Conservation (phyloP, 495 filamentous ascomycete species). For the Xylaria venustula region DNA sequence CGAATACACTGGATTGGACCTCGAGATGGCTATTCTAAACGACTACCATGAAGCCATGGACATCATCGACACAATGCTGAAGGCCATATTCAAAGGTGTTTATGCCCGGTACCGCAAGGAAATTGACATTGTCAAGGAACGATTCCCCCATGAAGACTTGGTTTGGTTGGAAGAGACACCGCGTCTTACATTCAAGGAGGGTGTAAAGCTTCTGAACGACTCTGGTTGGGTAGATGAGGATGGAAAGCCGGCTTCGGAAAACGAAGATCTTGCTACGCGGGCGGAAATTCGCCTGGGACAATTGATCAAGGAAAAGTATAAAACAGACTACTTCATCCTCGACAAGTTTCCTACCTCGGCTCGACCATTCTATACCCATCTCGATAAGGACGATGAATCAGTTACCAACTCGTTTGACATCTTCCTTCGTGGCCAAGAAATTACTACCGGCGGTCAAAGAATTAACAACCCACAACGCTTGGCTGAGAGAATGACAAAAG, state of each 20-base stretch:
- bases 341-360: conserved; percentile 88
- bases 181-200: conserved; percentile 76
- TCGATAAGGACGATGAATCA: conserved; percentile 68
- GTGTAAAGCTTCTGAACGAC: conserved; percentile 74
- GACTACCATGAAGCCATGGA: conserved; percentile 91
- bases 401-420: conserved; percentile 94
- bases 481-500: conserved; percentile 70
- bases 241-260: conserved; percentile 61
- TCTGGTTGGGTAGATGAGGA: conserved; percentile 78
- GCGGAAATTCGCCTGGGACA: conserved; percentile 85
- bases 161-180: conserved; percentile 80
- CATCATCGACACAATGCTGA: conserved; percentile 79
- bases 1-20: conserved; percentile 91
- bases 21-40: conserved; percentile 86
- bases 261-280: conserved; percentile 79
- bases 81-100: conserved; percentile 80
- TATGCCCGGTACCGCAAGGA: conserved; percentile 67
- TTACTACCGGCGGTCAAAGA: conserved; percentile 87
- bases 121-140: conserved; percentile 63
- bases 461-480: conserved; percentile 77
- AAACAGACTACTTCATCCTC: conserved; percentile 90
- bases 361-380: conserved; percentile 93
- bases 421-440: conserved; percentile 91
- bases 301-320: conserved; percentile 79
- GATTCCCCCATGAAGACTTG: conserved; percentile 59